phyloP scores from a whole-genome alignment of 164 flowering plant species.

The Piper longum region DNA sequence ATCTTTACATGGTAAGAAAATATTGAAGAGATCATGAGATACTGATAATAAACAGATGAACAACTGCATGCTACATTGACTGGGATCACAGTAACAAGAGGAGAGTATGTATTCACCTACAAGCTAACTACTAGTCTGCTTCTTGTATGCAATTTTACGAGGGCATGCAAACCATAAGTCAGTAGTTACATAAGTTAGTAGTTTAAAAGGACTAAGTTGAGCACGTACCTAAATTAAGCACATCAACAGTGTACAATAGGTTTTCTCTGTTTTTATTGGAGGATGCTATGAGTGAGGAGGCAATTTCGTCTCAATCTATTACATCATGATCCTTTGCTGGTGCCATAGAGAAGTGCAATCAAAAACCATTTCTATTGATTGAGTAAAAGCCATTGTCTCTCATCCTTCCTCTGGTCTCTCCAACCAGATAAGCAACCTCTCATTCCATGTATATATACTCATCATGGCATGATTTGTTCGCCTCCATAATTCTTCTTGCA shows the following conservation, averaged over 20 bases:
- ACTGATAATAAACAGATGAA: not conserved
- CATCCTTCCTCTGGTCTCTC: not conserved
- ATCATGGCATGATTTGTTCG: slow-evolving; percentile 8
- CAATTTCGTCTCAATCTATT: slow-evolving; percentile 27
- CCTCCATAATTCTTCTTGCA: slow-evolving; percentile 8
- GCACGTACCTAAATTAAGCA: not conserved
- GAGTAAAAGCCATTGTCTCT: slow-evolving; percentile 4
- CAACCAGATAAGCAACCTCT: slow-evolving; percentile 2
- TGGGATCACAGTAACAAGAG: not conserved
- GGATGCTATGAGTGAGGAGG: not conserved
- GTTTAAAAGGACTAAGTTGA: too few species aligned
- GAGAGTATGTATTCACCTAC: not conserved
- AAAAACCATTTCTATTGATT: slow-evolving; percentile 1
- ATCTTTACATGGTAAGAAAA: too few species aligned
- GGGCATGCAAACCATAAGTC: not conserved
- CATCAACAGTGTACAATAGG: not conserved
- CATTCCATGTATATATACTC: slow-evolving; percentile 16
- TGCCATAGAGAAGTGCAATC: too few species aligned
- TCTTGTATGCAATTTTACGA: not conserved
- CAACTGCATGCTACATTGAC: not conserved
- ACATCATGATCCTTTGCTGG: slow-evolving; percentile 12
- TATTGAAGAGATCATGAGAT: too few species aligned
- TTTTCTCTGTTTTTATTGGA: not conserved
- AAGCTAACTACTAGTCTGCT: not conserved
- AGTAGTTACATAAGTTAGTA: too few species aligned